Conservation (phyloP, 352 stramenopile genomes). For the Albugo laibachii region DNA sequence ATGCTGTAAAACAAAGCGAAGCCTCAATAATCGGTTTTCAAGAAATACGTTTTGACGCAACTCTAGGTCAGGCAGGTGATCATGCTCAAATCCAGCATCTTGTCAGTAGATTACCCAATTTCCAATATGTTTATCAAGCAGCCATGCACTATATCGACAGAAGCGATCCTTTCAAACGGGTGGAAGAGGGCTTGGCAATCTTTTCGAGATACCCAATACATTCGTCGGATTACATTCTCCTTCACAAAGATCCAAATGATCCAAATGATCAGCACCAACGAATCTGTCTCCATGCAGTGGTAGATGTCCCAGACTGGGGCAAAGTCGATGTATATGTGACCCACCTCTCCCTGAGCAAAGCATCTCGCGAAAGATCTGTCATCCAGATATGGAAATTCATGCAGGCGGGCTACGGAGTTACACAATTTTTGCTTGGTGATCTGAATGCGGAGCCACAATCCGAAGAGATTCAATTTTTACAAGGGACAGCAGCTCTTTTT, state of each 20-base stretch:
- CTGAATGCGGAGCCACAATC: slow-evolving; percentile 77
- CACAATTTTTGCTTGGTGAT: slow-evolving; percentile 64
- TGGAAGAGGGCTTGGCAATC: slow-evolving; percentile 67
- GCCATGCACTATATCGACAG: slow-evolving; percentile 72
- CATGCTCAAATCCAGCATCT: slow-evolving; percentile 71
- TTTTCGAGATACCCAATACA: slow-evolving; percentile 67
- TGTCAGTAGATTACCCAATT: slow-evolving; percentile 26
- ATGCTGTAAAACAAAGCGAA: slow-evolving; percentile 21
- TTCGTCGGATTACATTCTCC: slow-evolving; percentile 54
- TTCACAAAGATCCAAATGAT: slow-evolving; percentile 61
- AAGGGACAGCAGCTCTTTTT: slow-evolving; percentile 28
- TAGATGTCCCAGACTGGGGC: slow-evolving; percentile 41
- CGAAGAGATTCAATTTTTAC: slow-evolving; percentile 54
- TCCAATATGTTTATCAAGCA: slow-evolving; percentile 73
- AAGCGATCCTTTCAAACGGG: slow-evolving; percentile 33
- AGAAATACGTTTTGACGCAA: slow-evolving; percentile 67
- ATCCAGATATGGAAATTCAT: slow-evolving; percentile 72
- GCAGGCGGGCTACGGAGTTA: slow-evolving; percentile 27
- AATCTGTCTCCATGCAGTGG: slow-evolving; percentile 55
- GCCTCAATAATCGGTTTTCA: slow-evolving; percentile 73
- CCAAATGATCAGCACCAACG: slow-evolving; percentile 72
- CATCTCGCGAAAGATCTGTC: slow-evolving; percentile 49
- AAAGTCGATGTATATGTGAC: slow-evolving; percentile 73
- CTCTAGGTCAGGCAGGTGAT: slow-evolving; percentile 32
- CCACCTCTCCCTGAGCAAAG: slow-evolving; percentile 65